phyloP scores from a whole-genome alignment of 2,329 filamentous ascomycete genomes.

The Tolypocladium guangdongense region DNA sequence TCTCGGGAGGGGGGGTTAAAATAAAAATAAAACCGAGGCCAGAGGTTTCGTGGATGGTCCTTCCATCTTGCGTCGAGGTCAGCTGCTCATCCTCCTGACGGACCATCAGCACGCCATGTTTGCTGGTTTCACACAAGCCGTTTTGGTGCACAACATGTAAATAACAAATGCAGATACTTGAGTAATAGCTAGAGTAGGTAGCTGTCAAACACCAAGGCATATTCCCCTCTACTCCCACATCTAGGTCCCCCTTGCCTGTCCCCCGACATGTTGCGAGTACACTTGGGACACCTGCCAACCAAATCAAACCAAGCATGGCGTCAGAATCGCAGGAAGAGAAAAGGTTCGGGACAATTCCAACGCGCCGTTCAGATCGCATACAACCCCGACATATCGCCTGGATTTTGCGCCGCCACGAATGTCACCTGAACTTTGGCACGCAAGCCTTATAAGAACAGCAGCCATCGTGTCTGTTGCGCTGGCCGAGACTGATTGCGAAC shows the following conservation, averaged over 20 bases:
- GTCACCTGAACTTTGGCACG: too few species aligned
- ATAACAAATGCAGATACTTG: not conserved
- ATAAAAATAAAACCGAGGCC: not conserved
- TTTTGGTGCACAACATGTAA: not conserved
- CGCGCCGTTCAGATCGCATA: not conserved
- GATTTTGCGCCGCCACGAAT: not conserved
- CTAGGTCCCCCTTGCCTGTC: not conserved
- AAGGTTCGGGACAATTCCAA: not conserved
- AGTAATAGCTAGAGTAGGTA: not conserved
- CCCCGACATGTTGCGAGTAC: too few species aligned
- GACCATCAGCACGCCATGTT: not conserved
- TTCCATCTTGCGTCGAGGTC: too few species aligned
- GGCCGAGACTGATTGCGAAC: not conserved
- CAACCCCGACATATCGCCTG: not conserved
- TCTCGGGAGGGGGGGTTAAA: too few species aligned
- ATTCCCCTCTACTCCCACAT: not conserved
- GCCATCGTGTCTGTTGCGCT: not conserved
- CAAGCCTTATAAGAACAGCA: not conserved
- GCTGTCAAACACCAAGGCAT: not conserved
- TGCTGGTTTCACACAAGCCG: not conserved
- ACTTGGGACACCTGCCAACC: not conserved
- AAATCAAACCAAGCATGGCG: not conserved
- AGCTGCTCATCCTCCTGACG: not conserved
- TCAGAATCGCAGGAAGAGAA: not conserved
- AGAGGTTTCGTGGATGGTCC: not conserved